These are phyloP conservation scores for Aspergillus nanangensis DNA, from an alignment of 495 filamentous ascomycete genomes.

Conservation along the genomic window DNA sequence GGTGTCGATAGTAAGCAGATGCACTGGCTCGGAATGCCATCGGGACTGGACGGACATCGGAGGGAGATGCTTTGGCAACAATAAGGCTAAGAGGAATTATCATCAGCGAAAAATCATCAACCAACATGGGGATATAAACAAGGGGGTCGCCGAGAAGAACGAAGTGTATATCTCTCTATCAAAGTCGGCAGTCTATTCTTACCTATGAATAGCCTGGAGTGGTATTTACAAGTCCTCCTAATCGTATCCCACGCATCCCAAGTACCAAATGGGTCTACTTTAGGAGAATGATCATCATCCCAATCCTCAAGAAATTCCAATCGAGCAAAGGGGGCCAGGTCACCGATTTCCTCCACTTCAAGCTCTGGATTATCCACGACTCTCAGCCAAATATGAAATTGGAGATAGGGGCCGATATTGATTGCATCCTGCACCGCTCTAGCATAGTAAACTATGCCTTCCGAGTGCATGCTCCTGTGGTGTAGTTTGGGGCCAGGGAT, in stretches of 20 bases:
- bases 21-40: slow-evolving; percentile 94
- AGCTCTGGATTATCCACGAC: slow-evolving; percentile 64
- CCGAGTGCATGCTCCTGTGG: slow-evolving; percentile 38
- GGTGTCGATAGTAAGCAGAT: slow-evolving; percentile 65
- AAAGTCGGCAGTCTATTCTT: slow-evolving; percentile 38
- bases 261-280: slow-evolving; percentile 63
- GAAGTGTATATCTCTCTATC: neutral
- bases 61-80: slow-evolving; percentile 75
- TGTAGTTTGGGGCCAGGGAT: slow-evolving; percentile 67
- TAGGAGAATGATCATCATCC: slow-evolving; percentile 21
- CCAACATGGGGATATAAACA: neutral
- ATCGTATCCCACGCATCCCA: slow-evolving; percentile 97
- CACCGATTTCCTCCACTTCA: slow-evolving; percentile 49
- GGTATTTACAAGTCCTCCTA: slow-evolving; percentile 81
- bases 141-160: neutral
- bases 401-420: slow-evolving; percentile 65
- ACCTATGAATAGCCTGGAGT: slow-evolving; percentile 79
- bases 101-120: slow-evolving; percentile 10
- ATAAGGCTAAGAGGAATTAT: slow-evolving; percentile 53
- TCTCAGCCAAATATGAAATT: slow-evolving; percentile 73
- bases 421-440: slow-evolving; percentile 79
- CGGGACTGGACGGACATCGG: slow-evolving; percentile 67
- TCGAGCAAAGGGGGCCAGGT: slow-evolving; percentile 54
- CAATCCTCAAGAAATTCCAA: slow-evolving; percentile 43
- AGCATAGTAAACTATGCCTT: slow-evolving; percentile 66